Evolutionary conservation across 2,329 filamentous ascomycete genomes (phyloP).

Genomic region (Juglanconis sp.): DNA sequence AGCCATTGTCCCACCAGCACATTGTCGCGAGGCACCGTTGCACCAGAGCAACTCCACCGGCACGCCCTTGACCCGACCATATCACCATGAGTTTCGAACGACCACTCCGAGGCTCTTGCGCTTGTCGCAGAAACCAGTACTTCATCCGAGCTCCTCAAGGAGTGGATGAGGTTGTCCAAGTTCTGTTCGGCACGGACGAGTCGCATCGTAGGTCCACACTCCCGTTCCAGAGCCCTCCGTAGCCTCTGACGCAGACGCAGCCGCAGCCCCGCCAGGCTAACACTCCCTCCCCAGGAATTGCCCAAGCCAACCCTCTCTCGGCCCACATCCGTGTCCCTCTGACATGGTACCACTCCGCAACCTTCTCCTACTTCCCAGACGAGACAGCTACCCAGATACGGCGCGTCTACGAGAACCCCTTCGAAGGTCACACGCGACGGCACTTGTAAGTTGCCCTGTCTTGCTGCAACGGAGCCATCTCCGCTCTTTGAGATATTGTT

Average conservation of each 20-base stretch:
- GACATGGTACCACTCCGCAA: conserved; percentile 73
- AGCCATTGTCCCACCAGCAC: background rate
- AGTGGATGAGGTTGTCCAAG: conserved; percentile 55
- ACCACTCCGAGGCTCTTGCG: conserved; percentile 72
- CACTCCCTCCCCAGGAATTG: conserved; percentile 45
- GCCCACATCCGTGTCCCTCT: conserved; percentile 83
- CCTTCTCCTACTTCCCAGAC: conserved; percentile 72
- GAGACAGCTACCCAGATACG: conserved; percentile 68
- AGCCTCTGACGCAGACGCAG: background rate
- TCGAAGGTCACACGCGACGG: conserved; percentile 59
- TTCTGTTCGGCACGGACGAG: conserved; percentile 71
- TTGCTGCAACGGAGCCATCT: too few species aligned
- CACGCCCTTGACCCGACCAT: background rate
- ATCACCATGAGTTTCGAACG: conserved; percentile 43
- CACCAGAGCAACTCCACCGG: too few species aligned
- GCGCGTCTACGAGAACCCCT: conserved; percentile 60
- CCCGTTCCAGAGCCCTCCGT: too few species aligned
- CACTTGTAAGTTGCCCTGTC: conserved; percentile 50
- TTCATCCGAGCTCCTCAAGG: conserved; percentile 65
- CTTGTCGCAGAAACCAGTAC: conserved; percentile 84
- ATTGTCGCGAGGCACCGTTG: background rate
- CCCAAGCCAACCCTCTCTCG: conserved; percentile 69
- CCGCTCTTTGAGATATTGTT: too few species aligned
- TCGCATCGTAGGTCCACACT: conserved; percentile 63
- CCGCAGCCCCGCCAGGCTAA: conserved; percentile 15